phyloP scores from a whole-genome alignment of 78 protist species.

The Parvularia atlantis region DNA sequence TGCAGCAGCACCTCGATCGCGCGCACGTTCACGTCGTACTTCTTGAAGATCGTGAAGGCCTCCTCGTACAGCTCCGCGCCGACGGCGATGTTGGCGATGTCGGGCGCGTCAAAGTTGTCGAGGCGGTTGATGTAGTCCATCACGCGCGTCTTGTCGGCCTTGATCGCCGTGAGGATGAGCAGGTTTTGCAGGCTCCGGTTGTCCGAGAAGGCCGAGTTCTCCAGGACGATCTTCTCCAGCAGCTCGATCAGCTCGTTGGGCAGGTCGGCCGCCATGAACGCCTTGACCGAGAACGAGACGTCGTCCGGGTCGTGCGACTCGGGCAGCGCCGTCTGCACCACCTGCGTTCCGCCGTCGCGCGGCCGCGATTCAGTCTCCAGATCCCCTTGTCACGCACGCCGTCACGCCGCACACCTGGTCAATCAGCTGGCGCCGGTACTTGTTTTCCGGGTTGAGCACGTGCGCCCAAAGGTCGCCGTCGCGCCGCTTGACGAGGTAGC shows the following conservation, averaged over 20 bases:
- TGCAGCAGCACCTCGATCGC: slow-evolving; percentile 91
- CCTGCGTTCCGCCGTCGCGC: slow-evolving; percentile 50
- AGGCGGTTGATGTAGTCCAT: slow-evolving; percentile 92
- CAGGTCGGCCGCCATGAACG: slow-evolving; percentile 96
- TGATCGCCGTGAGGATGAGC: slow-evolving; percentile 95
- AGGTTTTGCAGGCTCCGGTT: slow-evolving; percentile 96
- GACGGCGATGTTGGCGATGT: slow-evolving; percentile 90
- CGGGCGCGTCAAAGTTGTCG: slow-evolving; percentile 92
- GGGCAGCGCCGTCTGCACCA: slow-evolving; percentile 96
- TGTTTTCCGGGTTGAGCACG: slow-evolving; percentile 83
- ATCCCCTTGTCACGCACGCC: background rate
- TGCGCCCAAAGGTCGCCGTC: slow-evolving; percentile 93
- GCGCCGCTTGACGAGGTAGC: slow-evolving; percentile 88
- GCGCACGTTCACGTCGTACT: slow-evolving; percentile 67
- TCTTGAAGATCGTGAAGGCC: slow-evolving; percentile 95
- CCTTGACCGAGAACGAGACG: slow-evolving; percentile 91
- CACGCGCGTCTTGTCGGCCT: slow-evolving; percentile 84
- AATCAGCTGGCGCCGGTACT: slow-evolving; percentile 56
- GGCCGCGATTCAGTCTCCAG: background rate
- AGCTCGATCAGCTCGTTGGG: slow-evolving; percentile 98
- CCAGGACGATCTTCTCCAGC: slow-evolving; percentile 96
- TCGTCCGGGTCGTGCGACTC: slow-evolving; percentile 80
- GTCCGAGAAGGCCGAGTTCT: slow-evolving; percentile 60
- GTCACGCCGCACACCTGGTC: slow-evolving; percentile 57
- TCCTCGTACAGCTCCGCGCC: slow-evolving; percentile 86